A percentile compares a stretch with the other conserved stretches of the same genome.
Evolutionary conservation across 306 rosid genomes (phyloP).

Genomic region (Crotalaria pallida): DNA sequence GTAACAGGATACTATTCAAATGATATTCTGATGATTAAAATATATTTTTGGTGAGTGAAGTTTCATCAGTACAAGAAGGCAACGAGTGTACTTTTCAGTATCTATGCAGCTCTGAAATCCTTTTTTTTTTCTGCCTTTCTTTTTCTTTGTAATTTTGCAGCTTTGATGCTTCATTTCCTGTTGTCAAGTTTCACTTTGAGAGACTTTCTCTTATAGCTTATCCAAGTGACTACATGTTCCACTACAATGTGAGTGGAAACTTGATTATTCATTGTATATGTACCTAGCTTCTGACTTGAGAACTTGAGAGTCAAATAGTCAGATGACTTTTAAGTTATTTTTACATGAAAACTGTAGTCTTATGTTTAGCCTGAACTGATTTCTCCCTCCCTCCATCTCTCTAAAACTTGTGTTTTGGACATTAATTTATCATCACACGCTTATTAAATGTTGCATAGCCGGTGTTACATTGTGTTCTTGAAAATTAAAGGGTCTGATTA

Average conservation of each 20-base stretch:
- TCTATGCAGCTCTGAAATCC: slow-evolving; percentile 4
- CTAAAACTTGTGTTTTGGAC: background rate
- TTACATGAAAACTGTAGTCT: background rate
- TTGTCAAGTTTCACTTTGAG: slow-evolving; percentile 49
- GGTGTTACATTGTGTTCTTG: background rate
- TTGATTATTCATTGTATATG: slow-evolving; percentile 5
- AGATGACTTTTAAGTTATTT: background rate
- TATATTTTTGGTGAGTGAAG: background rate
- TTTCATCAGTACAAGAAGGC: slow-evolving; percentile 8
- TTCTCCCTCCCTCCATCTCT: background rate
- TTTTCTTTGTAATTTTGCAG: slow-evolving; percentile 39
- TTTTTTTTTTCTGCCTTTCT: no score
- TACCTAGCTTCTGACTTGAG: background rate
- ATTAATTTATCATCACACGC: background rate
- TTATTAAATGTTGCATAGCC: background rate
- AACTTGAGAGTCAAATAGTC: background rate
- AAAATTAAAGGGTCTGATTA: background rate
- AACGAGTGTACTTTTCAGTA: background rate
- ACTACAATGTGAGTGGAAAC: slow-evolving; percentile 31
- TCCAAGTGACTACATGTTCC: slow-evolving; percentile 77
- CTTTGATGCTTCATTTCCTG: slow-evolving; percentile 64
- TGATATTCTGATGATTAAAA: slow-evolving; percentile 2
- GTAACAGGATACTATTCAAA: background rate
- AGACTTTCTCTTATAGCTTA: slow-evolving; percentile 43
- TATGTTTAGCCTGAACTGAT: background rate